Base-by-base conservation (phyloP, 1,284 basidiomycete species). In the Cutaneotrichosporon sp. region DNA sequence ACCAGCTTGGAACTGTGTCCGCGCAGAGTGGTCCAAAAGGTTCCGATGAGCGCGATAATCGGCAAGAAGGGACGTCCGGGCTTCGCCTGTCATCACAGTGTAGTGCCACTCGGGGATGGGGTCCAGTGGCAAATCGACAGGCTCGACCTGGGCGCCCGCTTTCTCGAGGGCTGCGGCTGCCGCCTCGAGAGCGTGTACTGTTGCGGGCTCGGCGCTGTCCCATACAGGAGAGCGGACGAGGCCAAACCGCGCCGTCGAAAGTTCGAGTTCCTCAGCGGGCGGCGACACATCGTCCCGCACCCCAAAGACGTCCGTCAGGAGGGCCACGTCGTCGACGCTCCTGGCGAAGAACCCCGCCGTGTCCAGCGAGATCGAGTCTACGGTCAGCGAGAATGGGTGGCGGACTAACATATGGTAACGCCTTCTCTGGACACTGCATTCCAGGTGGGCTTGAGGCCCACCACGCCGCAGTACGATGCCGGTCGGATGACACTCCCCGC, bases 361-460 rank as follows among this genome's bases (percentile, higher is more conserved):
- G 52, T 70, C 69, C 55, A 59, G 61, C 1, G 65, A 60, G 52
- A 67, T 51, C 5, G 64, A 61, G 53, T 62, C 63, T 63, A 48
- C 5, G 5, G 42, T 49, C 31, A 33, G 50, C 22, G 37, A 16
- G 29, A 26, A 17, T 9, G 3, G 5, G 19, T 14, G 8, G 9
- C 17, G 17, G 14, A 52, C 61, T 52, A 27, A 66, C 64, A 61
- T 29, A 67, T 61, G 55, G 68, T 67, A 6, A 71, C 45, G 4
- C 69, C 68, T 38, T 71, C 68, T 25, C 68, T 57, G 4, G 64
- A 64, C 41, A 71, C 64, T 9, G 63, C 54, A 45, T 64, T 65
- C 65, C 65, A 67, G 1, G 68, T 70, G 5, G 67, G 67, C 55
- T 72, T 72, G 22, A 70, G 24, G 0, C 63, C 67, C 37, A 51